Percentiles rank a stretch among this genome's conserved stretches.
Evolutionary conservation across 1,284 basidiomycete genomes (phyloP).

Genomic region (Cutaneotrichosporon cavernicola): DNA sequence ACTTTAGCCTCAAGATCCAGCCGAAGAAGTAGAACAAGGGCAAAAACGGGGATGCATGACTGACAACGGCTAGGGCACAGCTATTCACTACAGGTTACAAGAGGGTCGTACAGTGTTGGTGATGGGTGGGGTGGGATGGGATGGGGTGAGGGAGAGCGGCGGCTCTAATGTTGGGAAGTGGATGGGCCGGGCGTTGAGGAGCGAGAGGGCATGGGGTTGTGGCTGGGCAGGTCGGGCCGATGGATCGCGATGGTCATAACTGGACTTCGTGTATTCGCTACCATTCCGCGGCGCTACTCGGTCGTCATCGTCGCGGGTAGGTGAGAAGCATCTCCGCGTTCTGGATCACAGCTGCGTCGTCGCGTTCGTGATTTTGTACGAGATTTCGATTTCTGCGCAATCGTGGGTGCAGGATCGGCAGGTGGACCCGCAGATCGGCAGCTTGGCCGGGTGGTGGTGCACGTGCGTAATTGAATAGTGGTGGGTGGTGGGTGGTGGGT

Average conservation of each 20-base stretch:
- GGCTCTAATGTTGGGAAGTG: neutral
- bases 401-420: neutral
- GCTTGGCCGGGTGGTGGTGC: neutral
- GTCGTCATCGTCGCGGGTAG: neutral
- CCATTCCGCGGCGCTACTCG: neutral
- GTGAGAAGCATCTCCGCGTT: neutral
- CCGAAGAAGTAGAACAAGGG: slow-evolving; percentile 16
- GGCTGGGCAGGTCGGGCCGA: too few species aligned
- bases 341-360: neutral
- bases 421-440: neutral
- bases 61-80: neutral
- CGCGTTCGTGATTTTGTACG: neutral
- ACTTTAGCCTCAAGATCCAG: slow-evolving; percentile 68
- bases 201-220: neutral
- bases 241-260: too few species aligned
- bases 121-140: neutral
- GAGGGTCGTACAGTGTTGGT: neutral
- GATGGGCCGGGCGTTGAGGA: neutral
- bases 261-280: neutral
- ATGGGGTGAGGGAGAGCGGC: too few species aligned
- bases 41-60: neutral
- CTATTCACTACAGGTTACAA: neutral
- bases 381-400: neutral
- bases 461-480: neutral
- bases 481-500: neutral